These are phyloP conservation scores for Paecilomyces niveus DNA, from an alignment of 2,329 filamentous ascomycete genomes.

Conservation along the genomic window DNA sequence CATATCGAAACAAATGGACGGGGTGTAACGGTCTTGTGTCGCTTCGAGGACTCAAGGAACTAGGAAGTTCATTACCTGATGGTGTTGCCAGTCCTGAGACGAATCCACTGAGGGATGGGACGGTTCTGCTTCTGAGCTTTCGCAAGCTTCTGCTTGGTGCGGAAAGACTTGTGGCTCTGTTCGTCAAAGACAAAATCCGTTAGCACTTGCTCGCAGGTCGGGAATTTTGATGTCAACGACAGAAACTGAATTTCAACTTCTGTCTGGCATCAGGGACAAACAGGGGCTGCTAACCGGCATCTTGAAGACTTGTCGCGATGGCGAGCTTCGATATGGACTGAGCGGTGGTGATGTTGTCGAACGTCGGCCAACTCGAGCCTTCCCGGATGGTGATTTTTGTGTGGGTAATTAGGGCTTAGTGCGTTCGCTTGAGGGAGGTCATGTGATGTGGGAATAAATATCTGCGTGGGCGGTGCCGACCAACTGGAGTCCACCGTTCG, in stretches of 20 bases:
- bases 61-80: constrained; percentile 70
- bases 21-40: not conserved
- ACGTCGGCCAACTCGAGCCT: constrained; percentile 21
- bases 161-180: constrained; percentile 99
- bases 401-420: constrained; percentile 31
- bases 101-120: constrained; percentile 99
- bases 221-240: not conserved
- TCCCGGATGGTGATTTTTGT: constrained; percentile 29
- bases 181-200: not conserved
- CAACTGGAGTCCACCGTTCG: not conserved
- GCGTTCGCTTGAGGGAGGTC: constrained; percentile 29
- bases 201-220: constrained; percentile 1
- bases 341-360: constrained; percentile 22
- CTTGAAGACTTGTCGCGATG: constrained; percentile 42
- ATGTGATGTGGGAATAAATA: constrained; percentile 20
- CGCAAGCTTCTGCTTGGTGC: constrained; percentile 99
- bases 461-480: not conserved
- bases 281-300: constrained; percentile 44
- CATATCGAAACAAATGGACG: not conserved
- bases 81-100: constrained; percentile 96
- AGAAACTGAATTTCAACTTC: constrained; percentile 3
- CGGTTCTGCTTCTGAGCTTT: constrained; percentile 99
- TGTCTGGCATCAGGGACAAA: not conserved
- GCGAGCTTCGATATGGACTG: constrained; percentile 32
- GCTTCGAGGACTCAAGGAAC: not conserved